These are phyloP conservation scores for Cyberlindnera veronae DNA, from an alignment of 805 yeast species.

Conservation along the genomic window DNA sequence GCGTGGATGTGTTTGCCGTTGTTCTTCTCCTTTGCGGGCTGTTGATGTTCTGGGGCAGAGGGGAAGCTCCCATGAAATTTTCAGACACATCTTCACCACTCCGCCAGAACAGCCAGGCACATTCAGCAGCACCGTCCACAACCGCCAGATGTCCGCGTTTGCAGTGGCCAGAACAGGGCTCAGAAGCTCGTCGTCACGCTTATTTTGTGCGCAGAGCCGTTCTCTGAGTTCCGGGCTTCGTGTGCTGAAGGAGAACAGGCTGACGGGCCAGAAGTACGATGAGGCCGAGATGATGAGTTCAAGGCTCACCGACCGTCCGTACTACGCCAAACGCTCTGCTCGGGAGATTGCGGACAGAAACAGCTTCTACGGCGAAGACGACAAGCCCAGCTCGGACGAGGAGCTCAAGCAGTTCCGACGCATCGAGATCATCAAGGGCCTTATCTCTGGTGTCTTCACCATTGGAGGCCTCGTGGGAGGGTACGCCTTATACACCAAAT, in stretches of 20 bases:
- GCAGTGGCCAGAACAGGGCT: too few relatives aligned
- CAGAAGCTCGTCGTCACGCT: too few relatives aligned
- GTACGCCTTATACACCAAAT: conserved; percentile 12
- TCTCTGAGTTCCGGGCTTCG: neutral
- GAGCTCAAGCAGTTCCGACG: conserved; percentile 18
- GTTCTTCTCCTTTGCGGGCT: neutral
- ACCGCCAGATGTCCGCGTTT: too few relatives aligned
- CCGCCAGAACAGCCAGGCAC: too few relatives aligned
- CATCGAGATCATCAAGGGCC: conserved; percentile 21
- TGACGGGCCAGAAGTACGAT: conserved; percentile 30
- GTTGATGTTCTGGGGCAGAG: neutral
- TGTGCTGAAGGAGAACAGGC: conserved; percentile 2
- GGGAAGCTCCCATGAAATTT: neutral
- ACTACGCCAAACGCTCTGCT: conserved; percentile 27
- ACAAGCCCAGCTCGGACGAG: conserved; percentile 16
- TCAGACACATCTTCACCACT: too few relatives aligned
- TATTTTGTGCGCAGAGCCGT: neutral
- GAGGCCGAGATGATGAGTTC: conserved; percentile 32
- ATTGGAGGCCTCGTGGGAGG: conserved; percentile 19
- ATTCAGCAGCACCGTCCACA: too few relatives aligned
- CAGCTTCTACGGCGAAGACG: conserved; percentile 8
- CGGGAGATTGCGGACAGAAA: neutral
- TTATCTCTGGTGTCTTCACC: conserved; percentile 14
- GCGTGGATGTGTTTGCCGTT: neutral
- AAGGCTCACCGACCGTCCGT: conserved; percentile 25